Base-by-base conservation (phyloP, 2,329 filamentous ascomycete species). In the Nannizzia gypsea region DNA sequence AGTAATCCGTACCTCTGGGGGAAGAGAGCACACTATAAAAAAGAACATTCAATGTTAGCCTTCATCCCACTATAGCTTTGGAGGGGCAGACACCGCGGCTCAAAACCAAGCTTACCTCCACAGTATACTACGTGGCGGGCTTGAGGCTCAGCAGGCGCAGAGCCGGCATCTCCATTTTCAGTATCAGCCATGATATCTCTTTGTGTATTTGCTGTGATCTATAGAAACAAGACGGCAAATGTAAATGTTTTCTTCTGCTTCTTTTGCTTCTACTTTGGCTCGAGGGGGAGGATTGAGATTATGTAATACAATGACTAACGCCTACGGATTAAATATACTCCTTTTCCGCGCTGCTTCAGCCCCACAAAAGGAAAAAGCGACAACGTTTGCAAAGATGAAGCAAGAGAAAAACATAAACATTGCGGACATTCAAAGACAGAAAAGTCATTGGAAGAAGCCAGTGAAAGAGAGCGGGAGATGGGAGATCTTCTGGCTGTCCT, bases 101-200 rank as follows among this genome's bases (percentile, higher is more conserved):
- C 13, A 48, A 31, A 24, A 1, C 50, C 38, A 52, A 42, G 69
- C 77, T 68, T 69, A 82, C 81, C 78, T 74, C 81, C 83, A 70
- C 83, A 86, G 69, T 86, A 86, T 58, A 81, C 70, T 62, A 85
- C 74, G 57, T 79, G 74, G 66, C 79, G 78, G n/a, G 83, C 78
- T 68, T 74, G 77, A 58, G 74, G 70, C 63, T 77, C 76, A 26
- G 59, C 20, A 46, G 59, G 56, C 8, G 57, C 52, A 40, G 58
- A 15, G 6, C 56, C 26, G 8, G 56, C n/a, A 46, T 63, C 63
- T 20, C 56, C 55, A n/a, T 62, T 62, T 17, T 58, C 59, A 38
- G 62, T 56, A 40, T 64, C 59, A 17, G 63, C 58, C 63, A 65
- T 65, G 44, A 34, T 28, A 26, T 44, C 6, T 34, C 22, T 40